These are phyloP conservation scores for Claviceps sp. DNA, from an alignment of 2,329 filamentous ascomycete genomes.

Conservation along the genomic window DNA sequence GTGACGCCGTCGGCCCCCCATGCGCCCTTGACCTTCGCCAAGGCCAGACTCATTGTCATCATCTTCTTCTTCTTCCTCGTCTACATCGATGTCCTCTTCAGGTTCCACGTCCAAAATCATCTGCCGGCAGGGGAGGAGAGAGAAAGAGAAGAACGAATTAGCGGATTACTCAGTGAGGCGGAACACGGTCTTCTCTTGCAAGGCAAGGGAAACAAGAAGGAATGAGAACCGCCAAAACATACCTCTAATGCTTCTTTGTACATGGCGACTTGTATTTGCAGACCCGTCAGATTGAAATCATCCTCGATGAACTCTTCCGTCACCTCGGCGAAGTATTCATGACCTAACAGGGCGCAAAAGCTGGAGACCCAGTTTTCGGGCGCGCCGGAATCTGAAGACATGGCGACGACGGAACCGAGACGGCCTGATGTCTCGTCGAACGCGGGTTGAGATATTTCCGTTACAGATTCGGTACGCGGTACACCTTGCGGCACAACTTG, in stretches of 20 bases:
- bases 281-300: conserved; percentile 95
- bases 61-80: conserved; percentile 66
- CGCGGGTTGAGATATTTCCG: background rate
- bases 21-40: conserved; percentile 46
- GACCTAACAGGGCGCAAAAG: conserved; percentile 87
- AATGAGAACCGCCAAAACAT: conserved; percentile 9
- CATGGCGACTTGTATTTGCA: conserved; percentile 92
- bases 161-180: background rate
- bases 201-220: background rate
- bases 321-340: conserved; percentile 98
- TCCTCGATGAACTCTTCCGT: conserved; percentile 99
- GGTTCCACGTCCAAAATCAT: conserved; percentile 99
- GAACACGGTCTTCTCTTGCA: background rate
- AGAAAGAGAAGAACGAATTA: background rate
- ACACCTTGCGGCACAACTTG: background rate
- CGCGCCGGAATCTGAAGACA: conserved; percentile 47
- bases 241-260: conserved; percentile 96
- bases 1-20: conserved; percentile 51
- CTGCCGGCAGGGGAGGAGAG: conserved; percentile 20
- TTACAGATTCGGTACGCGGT: background rate
- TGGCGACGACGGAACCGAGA: conserved; percentile 14
- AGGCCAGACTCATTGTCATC: conserved; percentile 53
- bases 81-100: conserved; percentile 81
- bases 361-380: conserved; percentile 95
- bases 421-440: conserved; percentile 1